Percentiles rank a stretch among this genome's conserved stretches.
phyloP scores from a whole-genome alignment of 2,329 filamentous ascomycete species.

The Monilinia polystroma region DNA sequence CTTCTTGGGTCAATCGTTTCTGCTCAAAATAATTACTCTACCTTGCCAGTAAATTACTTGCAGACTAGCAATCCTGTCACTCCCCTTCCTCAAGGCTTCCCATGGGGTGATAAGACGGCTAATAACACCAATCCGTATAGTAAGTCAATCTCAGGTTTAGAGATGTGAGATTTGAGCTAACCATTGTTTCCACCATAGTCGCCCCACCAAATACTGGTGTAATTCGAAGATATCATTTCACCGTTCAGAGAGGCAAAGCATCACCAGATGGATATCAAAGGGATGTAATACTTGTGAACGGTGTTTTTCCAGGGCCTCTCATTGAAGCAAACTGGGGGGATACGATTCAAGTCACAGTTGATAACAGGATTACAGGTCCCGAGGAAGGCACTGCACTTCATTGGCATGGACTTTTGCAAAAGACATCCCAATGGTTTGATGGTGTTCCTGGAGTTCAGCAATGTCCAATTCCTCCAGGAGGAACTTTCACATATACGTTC shows the following conservation, averaged over 20 bases:
- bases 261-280: constrained; percentile 43
- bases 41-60: constrained; percentile 11
- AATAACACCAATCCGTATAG: constrained; percentile 42
- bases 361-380: constrained; percentile 60
- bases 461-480: constrained; percentile 60
- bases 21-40: constrained; percentile 20
- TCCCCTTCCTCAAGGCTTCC: constrained; percentile 49
- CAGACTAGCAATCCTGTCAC: constrained; percentile 17
- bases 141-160: constrained; percentile 21
- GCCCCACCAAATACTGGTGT: constrained; percentile 39
- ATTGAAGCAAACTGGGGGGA: constrained; percentile 43
- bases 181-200: not conserved
- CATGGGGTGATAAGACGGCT: constrained; percentile 51
- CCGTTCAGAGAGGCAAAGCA: constrained; percentile 33
- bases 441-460: constrained; percentile 53
- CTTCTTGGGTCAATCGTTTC: constrained; percentile 22
- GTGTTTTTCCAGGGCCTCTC: constrained; percentile 40
- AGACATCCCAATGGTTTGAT: constrained; percentile 40
- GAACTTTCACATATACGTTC: constrained; percentile 37
- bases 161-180: constrained; percentile 23
- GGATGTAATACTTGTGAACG: constrained; percentile 53
- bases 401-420: constrained; percentile 52
- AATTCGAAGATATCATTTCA: constrained; percentile 41
- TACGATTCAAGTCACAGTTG: constrained; percentile 60
- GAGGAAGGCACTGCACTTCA: constrained; percentile 43